Conservation (phyloP, 2,329 filamentous ascomycete species). For the Trichoderma guizhouense region DNA sequence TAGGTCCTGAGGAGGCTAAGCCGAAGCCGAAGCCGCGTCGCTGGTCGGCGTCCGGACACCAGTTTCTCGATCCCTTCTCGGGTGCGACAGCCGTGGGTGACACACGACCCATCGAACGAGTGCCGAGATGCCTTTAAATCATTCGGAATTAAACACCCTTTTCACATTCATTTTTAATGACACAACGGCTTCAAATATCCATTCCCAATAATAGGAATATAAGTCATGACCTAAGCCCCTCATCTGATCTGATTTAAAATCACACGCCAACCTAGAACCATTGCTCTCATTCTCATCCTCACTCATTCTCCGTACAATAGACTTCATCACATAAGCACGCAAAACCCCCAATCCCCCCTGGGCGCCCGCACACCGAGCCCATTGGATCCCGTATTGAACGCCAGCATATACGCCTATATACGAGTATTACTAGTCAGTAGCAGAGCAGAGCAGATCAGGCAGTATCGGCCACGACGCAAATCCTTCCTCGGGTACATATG, state of each 20-base stretch:
- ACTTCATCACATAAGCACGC: background rate
- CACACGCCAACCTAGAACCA: background rate
- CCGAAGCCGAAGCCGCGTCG: conserved; percentile 10
- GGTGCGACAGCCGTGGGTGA: background rate
- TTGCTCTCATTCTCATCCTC: background rate
- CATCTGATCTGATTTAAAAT: background rate
- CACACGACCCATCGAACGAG: background rate
- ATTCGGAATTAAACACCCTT: background rate
- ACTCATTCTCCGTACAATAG: background rate
- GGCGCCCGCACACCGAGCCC: background rate
- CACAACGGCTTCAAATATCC: background rate
- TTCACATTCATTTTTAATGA: background rate
- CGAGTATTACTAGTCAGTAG: background rate
- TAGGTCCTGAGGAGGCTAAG: background rate
- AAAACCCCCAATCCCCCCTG: background rate
- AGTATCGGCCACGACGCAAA: background rate
- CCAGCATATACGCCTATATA: background rate
- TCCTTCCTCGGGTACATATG: background rate
- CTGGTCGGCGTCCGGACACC: background rate
- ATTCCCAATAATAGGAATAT: background rate
- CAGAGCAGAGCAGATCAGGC: background rate
- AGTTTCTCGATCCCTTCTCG: background rate
- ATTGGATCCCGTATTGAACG: background rate
- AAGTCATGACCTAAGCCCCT: background rate
- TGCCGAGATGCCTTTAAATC: background rate